Evolutionary conservation across 148 eudicot species (phyloP).

Genomic region (Persicaria maculosa): DNA sequence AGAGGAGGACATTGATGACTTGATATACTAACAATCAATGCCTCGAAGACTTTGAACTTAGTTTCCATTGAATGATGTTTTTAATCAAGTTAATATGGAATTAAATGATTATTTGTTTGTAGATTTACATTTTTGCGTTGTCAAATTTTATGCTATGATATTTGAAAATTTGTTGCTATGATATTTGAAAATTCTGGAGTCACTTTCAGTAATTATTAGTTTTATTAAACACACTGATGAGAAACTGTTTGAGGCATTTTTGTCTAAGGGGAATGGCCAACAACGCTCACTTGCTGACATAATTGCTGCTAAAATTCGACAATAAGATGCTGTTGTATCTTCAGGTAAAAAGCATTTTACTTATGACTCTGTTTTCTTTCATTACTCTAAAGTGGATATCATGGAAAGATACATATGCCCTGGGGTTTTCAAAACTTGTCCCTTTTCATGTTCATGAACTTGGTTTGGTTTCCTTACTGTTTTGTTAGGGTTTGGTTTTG

Average conservation of each 20-base stretch:
- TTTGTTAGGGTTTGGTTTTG: too few species aligned
- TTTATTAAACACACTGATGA: slow-evolving; percentile 33
- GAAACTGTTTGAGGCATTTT: slow-evolving; percentile 71
- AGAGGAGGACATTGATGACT: slow-evolving; percentile 55
- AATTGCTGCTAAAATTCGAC: slow-evolving; percentile 58
- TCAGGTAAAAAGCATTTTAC: slow-evolving; percentile 34
- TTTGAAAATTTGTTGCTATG: too few species aligned
- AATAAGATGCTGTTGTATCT: slow-evolving; percentile 51
- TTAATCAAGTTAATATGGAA: too few species aligned
- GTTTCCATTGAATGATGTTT: background rate
- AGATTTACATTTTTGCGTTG: background rate
- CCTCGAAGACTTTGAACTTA: slow-evolving; percentile 59
- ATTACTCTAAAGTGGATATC: background rate
- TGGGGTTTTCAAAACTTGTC: background rate
- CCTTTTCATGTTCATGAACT: background rate
- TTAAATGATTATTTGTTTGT: background rate
- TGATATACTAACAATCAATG: slow-evolving; percentile 32
- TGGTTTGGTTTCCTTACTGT: too few species aligned
- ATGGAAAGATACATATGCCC: background rate
- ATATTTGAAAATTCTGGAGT: background rate
- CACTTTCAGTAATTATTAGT: background rate
- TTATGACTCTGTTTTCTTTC: background rate
- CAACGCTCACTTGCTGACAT: slow-evolving; percentile 73
- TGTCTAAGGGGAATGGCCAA: slow-evolving; percentile 46
- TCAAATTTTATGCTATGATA: background rate